Percentiles rank a stretch among this genome's conserved stretches.
phyloP scores from a whole-genome alignment of 257 asterid genomes.

The Gentiana macrophylla region DNA sequence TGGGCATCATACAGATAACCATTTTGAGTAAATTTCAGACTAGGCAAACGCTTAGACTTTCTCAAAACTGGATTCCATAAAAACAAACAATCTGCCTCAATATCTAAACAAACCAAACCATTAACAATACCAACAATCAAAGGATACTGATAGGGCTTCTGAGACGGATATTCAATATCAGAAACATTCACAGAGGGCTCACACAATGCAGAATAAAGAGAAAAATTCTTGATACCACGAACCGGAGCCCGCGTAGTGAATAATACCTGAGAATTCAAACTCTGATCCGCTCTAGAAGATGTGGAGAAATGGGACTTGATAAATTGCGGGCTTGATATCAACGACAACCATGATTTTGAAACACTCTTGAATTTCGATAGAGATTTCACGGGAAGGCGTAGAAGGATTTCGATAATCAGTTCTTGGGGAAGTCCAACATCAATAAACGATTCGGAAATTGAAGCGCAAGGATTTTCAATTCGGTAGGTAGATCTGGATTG shows the following conservation, averaged over 20 bases:
- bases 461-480: too few species aligned
- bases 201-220: constrained; percentile 5
- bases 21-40: constrained; percentile 1
- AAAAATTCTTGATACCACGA: constrained; percentile 12
- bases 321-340: too few species aligned
- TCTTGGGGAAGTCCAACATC: too few species aligned
- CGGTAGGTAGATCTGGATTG: too few species aligned
- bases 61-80: constrained; percentile 22
- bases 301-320: too few species aligned
- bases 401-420: too few species aligned
- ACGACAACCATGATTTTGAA: too few species aligned
- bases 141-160: not conserved
- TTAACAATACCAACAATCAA: constrained; percentile 19
- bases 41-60: constrained; percentile 12
- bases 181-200: too few species aligned
- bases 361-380: too few species aligned
- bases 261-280: not conserved
- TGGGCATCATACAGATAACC: constrained; percentile 14
- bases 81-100: not conserved
- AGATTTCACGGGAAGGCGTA: too few species aligned
- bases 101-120: constrained; percentile 17
- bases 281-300: not conserved
- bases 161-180: too few species aligned
- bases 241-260: constrained; percentile 3
- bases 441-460: too few species aligned